Base-by-base conservation (phyloP, 768 basidiomycete species). In the Ephemerocybe angulata region DNA sequence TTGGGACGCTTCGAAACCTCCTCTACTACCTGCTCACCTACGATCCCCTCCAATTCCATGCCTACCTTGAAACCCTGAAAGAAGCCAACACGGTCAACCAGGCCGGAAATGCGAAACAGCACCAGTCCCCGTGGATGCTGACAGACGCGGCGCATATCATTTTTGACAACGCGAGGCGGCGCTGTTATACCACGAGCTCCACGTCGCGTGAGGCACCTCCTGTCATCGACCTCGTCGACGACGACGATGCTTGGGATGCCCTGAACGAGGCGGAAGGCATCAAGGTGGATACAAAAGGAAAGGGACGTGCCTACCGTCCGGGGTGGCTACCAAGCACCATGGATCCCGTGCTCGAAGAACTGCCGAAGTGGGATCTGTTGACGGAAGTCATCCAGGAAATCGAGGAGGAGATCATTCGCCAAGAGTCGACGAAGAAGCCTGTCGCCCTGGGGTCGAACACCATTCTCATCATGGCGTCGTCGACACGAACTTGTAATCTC, bases 321-420 rank as follows among this genome's bases (percentile, higher is more conserved):
- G 64, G 67, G 22, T 90, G 92, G 87, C 65, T 93, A 21, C 90
- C 93, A 0, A 76, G 81, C 10, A 86, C 84, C 1, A 84, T 95
- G 68, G 84, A 92, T 42, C 90, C 93, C 0, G 83, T 94, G 0
- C 75, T 98, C 22, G 97, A 98, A 70, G 97, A 98, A 64, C 79
- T 90, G 41, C 95, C 95, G 0, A 99, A 99, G 67, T 98, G 97
- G 96, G 80, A 80, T 53, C 67, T 95, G 7, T 72, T 99, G 12
- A 80, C 86, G 0, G 89, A 93, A n/a, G 80, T 95, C 0, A 67
- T 99, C 41, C 78, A 91, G 49, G 97, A 99, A 71, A 87, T 93
- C 2, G 97, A 98, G 68, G 85, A 85, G 56, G 91, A 94, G 60
- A 86, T 90, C 28, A 74, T 89, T 55, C 75, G 84, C 40, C 79